Evolutionary conservation across 1,139 yeast genomes (phyloP).

Genomic region (Meyerozyma carpophila): DNA sequence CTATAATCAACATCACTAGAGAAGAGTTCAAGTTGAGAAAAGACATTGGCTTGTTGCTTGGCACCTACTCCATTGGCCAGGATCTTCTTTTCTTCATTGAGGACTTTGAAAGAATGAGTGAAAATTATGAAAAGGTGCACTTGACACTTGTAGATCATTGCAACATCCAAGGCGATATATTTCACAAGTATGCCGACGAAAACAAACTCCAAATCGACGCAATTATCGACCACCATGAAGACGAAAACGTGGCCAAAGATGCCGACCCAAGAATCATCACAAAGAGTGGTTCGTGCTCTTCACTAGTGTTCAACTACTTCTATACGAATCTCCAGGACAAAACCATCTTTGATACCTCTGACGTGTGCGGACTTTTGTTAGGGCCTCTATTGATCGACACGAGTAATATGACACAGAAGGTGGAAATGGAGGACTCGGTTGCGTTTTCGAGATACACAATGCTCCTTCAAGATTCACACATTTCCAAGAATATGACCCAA

Average conservation of each 20-base stretch:
- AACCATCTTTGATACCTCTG: constrained; percentile 16
- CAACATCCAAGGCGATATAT: constrained; percentile 49
- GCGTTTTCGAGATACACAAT: constrained; percentile 33
- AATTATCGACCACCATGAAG: constrained; percentile 85
- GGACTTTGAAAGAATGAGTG: constrained; percentile 38
- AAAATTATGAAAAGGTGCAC: constrained; percentile 17
- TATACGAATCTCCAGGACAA: constrained; percentile 17
- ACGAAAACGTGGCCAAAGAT: constrained; percentile 46
- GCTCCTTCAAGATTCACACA: constrained; percentile 2
- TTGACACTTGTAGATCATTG: constrained; percentile 82
- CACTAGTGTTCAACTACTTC: constrained; percentile 67
- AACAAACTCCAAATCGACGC: constrained; percentile 40
- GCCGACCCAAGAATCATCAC: constrained; percentile 57
- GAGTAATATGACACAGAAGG: constrained; percentile 52
- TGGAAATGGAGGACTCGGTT: constrained; percentile 47
- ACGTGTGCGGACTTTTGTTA: constrained; percentile 45
- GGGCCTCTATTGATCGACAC: constrained; percentile 78
- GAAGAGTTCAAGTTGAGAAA: constrained; percentile 63
- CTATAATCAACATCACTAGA: constrained; percentile 68
- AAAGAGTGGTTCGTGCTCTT: constrained; percentile 72
- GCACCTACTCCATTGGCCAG: constrained; percentile 40
- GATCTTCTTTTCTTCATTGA: constrained; percentile 59
- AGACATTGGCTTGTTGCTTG: constrained; percentile 58
- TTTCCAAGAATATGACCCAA: neutral
- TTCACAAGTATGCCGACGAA: constrained; percentile 17